Evolutionary conservation across 257 asterid species (phyloP).

Genomic region (Solanum arcanum): DNA sequence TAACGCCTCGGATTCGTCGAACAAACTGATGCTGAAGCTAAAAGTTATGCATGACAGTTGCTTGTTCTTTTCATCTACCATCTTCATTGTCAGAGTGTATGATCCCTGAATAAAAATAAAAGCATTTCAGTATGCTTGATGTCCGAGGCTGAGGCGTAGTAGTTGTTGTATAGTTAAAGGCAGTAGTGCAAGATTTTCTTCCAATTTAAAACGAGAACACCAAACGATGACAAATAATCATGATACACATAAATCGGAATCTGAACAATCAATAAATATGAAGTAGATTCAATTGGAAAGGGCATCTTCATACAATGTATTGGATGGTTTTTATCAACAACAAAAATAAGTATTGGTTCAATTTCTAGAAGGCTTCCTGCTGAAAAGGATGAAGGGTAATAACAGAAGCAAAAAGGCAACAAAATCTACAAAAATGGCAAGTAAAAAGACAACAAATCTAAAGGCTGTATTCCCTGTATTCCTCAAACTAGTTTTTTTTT

Average conservation of each 20-base stretch:
- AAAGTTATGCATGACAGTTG: constrained; percentile 63
- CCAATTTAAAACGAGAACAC: background rate
- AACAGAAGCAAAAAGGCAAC: background rate
- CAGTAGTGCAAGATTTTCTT: background rate
- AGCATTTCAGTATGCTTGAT: background rate
- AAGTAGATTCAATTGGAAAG: background rate
- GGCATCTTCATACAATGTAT: background rate
- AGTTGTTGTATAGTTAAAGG: background rate
- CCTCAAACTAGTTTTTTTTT: background rate
- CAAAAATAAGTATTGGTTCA: background rate
- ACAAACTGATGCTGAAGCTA: constrained; percentile 37
- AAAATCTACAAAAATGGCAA: background rate
- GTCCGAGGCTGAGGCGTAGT: background rate
- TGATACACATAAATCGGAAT: background rate
- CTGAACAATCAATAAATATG: background rate
- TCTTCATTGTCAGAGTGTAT: constrained; percentile 44
- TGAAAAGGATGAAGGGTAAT: background rate
- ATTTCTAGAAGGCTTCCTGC: background rate
- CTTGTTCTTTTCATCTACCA: constrained; percentile 35
- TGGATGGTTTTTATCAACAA: background rate
- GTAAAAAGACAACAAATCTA: background rate
- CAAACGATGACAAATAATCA: background rate
- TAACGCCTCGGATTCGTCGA: background rate
- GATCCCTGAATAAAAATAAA: constrained; percentile 45
- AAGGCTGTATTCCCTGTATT: background rate